A percentile compares a stretch with the other conserved stretches of the same genome.
phyloP scores from a whole-genome alignment of 164 flowering plant genomes.

The Nymphaea colorata region DNA sequence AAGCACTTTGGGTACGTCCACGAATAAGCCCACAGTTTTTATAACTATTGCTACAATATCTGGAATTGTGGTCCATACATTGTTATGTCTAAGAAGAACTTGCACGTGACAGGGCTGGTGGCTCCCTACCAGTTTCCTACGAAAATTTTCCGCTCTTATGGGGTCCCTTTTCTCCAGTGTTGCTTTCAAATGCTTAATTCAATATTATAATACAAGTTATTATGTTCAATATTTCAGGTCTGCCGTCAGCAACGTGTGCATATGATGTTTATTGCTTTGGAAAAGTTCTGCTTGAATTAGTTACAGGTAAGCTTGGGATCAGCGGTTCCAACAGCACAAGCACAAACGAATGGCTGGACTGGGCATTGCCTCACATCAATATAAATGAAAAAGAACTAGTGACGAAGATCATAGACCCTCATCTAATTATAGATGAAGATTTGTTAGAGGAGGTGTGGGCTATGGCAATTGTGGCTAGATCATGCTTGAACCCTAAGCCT shows the following conservation, averaged over 20 bases:
- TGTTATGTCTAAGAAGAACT: neutral
- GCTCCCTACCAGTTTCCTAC: neutral
- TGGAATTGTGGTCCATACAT: neutral
- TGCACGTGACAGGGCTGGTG: neutral
- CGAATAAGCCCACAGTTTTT: no score
- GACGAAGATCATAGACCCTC: conserved; percentile 64
- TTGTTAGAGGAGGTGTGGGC: conserved; percentile 96
- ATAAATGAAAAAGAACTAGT: conserved; percentile 64
- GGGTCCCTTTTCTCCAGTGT: neutral
- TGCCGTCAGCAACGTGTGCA: conserved; percentile 52
- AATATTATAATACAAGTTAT: no score
- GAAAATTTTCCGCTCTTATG: neutral
- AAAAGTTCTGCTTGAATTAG: conserved; percentile 75
- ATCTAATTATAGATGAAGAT: conserved; percentile 66
- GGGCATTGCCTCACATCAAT: conserved; percentile 46
- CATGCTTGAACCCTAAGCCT: conserved; percentile 83
- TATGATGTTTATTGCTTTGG: conserved; percentile 85
- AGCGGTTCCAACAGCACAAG: conserved; percentile 42
- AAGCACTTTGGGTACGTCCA: conserved; percentile 42
- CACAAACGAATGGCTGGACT: conserved; percentile 57
- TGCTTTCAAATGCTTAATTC: neutral
- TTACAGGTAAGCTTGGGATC: conserved; percentile 75
- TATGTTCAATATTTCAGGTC: conserved; percentile 24
- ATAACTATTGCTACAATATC: no score
- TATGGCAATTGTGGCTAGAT: conserved; percentile 74